These are phyloP conservation scores for Monilinia vaccinii-corymbosi DNA, from an alignment of 2,329 filamentous ascomycete species.

Conservation along the genomic window DNA sequence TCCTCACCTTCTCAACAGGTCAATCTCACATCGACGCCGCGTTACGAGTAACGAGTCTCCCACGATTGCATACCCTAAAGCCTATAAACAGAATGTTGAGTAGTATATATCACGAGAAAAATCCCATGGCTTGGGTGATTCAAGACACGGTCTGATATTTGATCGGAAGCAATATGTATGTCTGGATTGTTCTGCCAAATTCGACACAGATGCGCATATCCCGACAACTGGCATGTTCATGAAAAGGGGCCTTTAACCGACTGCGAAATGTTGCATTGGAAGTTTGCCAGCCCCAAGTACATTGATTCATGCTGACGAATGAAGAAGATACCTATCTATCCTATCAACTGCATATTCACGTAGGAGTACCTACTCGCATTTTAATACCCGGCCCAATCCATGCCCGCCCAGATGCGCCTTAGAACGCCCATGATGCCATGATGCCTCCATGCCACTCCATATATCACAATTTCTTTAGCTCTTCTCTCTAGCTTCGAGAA, in stretches of 20 bases:
- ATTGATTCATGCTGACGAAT: background rate
- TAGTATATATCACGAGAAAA: too few relatives aligned
- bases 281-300: background rate
- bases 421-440: background rate
- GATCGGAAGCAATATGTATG: too few relatives aligned
- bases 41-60: too few relatives aligned
- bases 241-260: background rate
- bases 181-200: too few relatives aligned
- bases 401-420: background rate
- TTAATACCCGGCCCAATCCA: background rate
- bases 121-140: too few relatives aligned
- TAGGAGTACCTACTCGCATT: background rate
- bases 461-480: background rate
- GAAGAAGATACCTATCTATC: background rate
- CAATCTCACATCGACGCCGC: too few relatives aligned
- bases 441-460: background rate
- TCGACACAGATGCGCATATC: too few relatives aligned
- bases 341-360: background rate
- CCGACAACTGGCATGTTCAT: background rate
- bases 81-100: too few relatives aligned
- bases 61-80: too few relatives aligned
- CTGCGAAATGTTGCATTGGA: background rate
- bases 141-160: too few relatives aligned
- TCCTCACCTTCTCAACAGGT: too few relatives aligned
- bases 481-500: conserved; percentile 16